These are phyloP conservation scores for Tulasnella sp. DNA, from an alignment of 768 basidiomycete genomes.

Conservation along the genomic window DNA sequence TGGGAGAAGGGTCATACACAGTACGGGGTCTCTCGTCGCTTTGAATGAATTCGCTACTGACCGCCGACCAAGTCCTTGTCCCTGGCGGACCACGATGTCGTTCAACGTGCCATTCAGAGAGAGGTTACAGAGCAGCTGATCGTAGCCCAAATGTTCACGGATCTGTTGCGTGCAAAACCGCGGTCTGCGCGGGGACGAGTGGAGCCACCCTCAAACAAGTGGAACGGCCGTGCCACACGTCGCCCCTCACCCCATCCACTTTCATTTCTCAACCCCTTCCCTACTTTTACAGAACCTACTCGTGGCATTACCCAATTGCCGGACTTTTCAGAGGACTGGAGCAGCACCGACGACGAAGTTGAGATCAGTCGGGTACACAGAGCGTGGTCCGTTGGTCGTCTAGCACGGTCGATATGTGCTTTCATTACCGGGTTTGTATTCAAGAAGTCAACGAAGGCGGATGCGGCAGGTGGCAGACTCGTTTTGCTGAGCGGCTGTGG, in stretches of 20 bases:
- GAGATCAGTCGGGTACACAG: not conserved
- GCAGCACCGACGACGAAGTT: not conserved
- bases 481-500: slow-evolving; percentile 7
- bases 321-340: not conserved
- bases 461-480: not conserved
- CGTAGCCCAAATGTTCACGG: slow-evolving; percentile 4
- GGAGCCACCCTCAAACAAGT: no score
- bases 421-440: not conserved
- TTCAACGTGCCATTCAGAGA: slow-evolving; percentile 4
- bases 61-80: not conserved
- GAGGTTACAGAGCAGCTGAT: slow-evolving; percentile 5
- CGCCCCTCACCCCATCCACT: not conserved
- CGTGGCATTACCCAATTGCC: not conserved
- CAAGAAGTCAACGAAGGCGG: not conserved
- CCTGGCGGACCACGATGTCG: not conserved
- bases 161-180: no score
- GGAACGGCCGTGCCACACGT: no score
- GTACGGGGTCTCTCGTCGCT: no score
- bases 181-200: no score
- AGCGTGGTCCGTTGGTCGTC: not conserved
- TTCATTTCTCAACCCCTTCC: no score
- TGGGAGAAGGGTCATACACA: no score
- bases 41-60: not conserved
- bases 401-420: not conserved
- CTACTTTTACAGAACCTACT: not conserved